Evolutionary conservation across 2,329 filamentous ascomycete species (phyloP), one percentile per base, ranked within the genome.

Genomic region (Stagonosporopsis chrysanthemi): DNA sequence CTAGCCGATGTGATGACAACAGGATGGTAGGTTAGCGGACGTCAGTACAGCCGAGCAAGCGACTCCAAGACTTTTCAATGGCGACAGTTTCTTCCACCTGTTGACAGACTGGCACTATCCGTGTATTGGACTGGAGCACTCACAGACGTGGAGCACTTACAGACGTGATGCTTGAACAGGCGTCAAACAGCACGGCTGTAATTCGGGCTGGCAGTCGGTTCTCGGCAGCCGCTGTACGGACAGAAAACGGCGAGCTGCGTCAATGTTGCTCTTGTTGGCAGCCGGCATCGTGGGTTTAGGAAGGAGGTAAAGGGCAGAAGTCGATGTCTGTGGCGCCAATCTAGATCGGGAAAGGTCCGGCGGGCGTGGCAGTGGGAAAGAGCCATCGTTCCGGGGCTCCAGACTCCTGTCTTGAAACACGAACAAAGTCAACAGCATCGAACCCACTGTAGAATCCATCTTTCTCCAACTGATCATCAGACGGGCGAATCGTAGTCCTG

Each of bases 351-450:
- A 3, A 17, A 43, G 15, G 39, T 12, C 23, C 23, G 11, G 29
- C 54, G 54, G 48, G 14, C 48, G 43, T 56, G 48, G 54, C 48
- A 57, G 43, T 43, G 42, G 42, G 36, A 43, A 51, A 41, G 47
- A 51, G 35, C 40, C 41, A 46, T 51, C 36, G 45, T 41, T 51
- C 53, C 53, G 48, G 36, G 43, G 47, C 48, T 57, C 48, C 48
- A 57, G 48, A 52, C 43, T 44, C 23, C 24, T 23, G 33, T 40
- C 54, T n/a, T 33, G 36, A 42, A 52, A 57, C 54, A 42, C 26
- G 28, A 26, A 15, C 22, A 52, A n/a, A 28, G 28, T 24, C 17
- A 42, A 52, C 38, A 43, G 31, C 29, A 57, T 43, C 14, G 15
- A 31, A 9, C 33, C 24, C 24, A 42, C 29, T 43, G 31, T 26